Conservation (phyloP, 139 green algal genomes). For the Chlorella sp. region DNA sequence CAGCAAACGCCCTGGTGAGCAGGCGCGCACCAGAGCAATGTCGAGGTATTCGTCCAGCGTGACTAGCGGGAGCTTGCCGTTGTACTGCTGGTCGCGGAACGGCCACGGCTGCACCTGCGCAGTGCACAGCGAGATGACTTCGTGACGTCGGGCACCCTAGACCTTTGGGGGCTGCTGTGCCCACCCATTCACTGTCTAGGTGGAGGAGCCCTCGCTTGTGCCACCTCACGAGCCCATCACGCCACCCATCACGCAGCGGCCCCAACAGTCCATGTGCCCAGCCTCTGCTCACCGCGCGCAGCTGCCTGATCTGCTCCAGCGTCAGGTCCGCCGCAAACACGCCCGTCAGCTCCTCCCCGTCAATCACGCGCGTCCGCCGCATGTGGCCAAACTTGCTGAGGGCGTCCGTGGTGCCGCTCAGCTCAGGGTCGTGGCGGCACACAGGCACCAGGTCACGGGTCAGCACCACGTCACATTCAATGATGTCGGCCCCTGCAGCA, state of each 20-base stretch:
- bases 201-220: too few species aligned
- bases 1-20: background rate
- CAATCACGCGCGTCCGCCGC: constrained; percentile 27
- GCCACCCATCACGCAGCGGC: too few species aligned
- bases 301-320: constrained; percentile 6
- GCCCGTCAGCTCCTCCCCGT: constrained; percentile 32
- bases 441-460: constrained; percentile 47
- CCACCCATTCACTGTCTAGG: too few species aligned
- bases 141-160: too few species aligned
- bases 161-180: too few species aligned
- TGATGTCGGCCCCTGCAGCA: constrained; percentile 52
- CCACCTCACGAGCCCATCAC: too few species aligned
- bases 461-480: constrained; percentile 65
- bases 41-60: constrained; percentile 32
- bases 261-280: too few species aligned
- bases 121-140: too few species aligned
- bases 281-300: constrained; percentile 6
- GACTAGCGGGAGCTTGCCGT: constrained; percentile 14
- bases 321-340: constrained; percentile 25
- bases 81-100: constrained; percentile 28
- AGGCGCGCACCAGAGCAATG: constrained; percentile 11
- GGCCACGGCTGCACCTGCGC: constrained; percentile 26
- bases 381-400: constrained; percentile 30
- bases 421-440: constrained; percentile 59
- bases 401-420: constrained; percentile 49